Evolutionary conservation across 768 basidiomycete genomes (phyloP).

Genomic region (Mycena sanguinolenta): DNA sequence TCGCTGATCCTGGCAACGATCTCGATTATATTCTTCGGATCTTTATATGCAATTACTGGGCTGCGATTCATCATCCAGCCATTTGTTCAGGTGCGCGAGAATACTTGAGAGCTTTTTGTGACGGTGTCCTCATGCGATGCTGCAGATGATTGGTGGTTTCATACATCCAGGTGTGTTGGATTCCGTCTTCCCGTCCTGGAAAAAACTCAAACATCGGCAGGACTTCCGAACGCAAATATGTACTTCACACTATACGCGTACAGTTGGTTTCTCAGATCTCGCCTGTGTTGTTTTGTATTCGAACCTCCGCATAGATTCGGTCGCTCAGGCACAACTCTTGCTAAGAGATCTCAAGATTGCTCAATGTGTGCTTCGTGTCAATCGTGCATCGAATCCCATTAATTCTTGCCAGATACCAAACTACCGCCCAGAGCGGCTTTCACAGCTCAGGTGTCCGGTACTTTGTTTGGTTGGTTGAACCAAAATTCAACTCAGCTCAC

Average conservation of each 20-base stretch:
- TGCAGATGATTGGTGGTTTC: conserved; percentile 71
- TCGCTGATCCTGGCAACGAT: conserved; percentile 57
- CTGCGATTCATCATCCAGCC: conserved; percentile 60
- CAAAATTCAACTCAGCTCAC: neutral
- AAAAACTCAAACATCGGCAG: too few relatives aligned
- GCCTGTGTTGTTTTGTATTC: neutral
- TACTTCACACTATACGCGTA: conserved; percentile 68
- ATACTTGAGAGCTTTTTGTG: too few relatives aligned
- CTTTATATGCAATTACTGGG: conserved; percentile 61
- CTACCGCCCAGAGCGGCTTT: conserved; percentile 64
- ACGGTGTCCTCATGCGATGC: neutral
- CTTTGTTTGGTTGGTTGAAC: conserved; percentile 52
- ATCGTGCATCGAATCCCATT: neutral
- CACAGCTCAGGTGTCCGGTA: conserved; percentile 63
- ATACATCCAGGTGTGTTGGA: conserved; percentile 54
- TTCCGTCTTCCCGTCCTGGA: too few relatives aligned
- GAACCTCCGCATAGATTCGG: conserved; percentile 49
- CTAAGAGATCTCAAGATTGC: conserved; percentile 65
- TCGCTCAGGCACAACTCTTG: conserved; percentile 58
- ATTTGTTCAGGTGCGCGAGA: conserved; percentile 59
- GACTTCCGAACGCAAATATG: conserved; percentile 63
- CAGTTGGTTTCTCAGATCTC: conserved; percentile 45
- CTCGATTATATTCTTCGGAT: conserved; percentile 62
- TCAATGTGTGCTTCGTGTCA: conserved; percentile 46
- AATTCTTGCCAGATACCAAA: conserved; percentile 53